Base-by-base conservation (phyloP, 2,329 filamentous ascomycete species). In the Uncinocarpus reesii region DNA sequence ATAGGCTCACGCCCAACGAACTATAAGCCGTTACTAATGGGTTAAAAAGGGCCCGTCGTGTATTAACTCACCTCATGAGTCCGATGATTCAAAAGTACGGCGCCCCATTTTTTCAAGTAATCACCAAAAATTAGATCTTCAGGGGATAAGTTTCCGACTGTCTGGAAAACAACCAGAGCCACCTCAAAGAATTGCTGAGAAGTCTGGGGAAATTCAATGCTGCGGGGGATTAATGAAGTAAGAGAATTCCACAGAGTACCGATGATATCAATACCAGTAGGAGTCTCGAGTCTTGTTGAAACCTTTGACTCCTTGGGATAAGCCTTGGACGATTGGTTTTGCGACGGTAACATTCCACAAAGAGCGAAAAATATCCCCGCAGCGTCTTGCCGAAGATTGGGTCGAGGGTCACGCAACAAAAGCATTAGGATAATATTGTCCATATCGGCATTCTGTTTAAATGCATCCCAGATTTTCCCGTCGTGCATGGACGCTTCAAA, bases 401-500 rank as follows among this genome's bases (percentile, higher is more conserved):
- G 59, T n/a, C 65, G 63, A n/a, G 50, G 50, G 53, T 77, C 72
- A 18, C 67, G 60, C 13, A 76, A 55, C 15, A 75, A 57, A 3
- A 75, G 56, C 4, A 64, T 63, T 31, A 59, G 58, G 8, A 76
- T 53, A 8, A 75, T 57, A 7, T 58, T 47, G 16, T 63, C 63
- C 40, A 64, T 65, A 20, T 63, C 56, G 2, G 63, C 56, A 35
- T 67, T 60, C 8, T 62, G 51, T 29, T 68, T 68, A 47, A 73
- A 64, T 26, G 62, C 56, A 3, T 59, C 51, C 74, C 74, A 77
- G 41, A 76, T 63, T 2, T 57, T 55, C 21, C 63, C 55, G 51
- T 70, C 73, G 36, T 72, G 66, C 44, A 73, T 59, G 6, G 72
- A 73, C 1, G 66, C 68, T 57, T 76, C 72, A 8, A 75, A 60